Conservation (phyloP, 306 rosid genomes). For the Vigna trinervia region DNA sequence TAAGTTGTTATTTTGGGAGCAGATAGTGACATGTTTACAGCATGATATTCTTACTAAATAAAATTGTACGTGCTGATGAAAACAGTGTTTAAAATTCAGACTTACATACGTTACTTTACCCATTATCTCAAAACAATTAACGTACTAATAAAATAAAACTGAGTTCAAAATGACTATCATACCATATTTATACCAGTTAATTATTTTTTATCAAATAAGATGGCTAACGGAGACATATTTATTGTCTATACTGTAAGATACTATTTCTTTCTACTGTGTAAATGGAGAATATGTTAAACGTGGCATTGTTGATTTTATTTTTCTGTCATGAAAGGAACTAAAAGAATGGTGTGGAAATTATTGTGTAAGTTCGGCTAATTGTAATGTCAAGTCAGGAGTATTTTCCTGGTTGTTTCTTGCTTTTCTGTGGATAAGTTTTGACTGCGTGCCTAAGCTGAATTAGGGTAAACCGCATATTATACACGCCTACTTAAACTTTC, state of each 20-base stretch:
- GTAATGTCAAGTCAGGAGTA: conserved; percentile 7
- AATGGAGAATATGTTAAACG: not conserved
- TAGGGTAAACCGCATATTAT: conserved; percentile 40
- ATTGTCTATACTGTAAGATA: not conserved
- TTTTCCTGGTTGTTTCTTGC: conserved; percentile 26
- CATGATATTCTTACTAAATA: too few species aligned
- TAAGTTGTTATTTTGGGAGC: too few species aligned
- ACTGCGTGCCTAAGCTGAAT: conserved; percentile 5
- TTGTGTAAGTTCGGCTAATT: not conserved
- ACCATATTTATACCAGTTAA: too few species aligned
- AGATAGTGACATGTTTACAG: too few species aligned
- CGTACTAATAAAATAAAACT: not conserved
- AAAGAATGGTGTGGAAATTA: not conserved
- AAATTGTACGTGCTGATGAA: too few species aligned
- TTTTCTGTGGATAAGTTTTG: conserved; percentile 19
- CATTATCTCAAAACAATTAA: too few species aligned
- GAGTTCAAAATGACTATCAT: not conserved
- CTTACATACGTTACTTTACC: too few species aligned
- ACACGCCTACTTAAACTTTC: conserved; percentile 24
- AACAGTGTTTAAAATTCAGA: too few species aligned
- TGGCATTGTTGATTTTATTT: not conserved
- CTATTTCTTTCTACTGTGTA: not conserved
- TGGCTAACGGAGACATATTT: not conserved
- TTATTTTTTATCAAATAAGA: not conserved
- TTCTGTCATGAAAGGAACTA: not conserved